These are phyloP conservation scores for Trametes punicea DNA, from an alignment of 768 basidiomycete genomes.

Conservation along the genomic window DNA sequence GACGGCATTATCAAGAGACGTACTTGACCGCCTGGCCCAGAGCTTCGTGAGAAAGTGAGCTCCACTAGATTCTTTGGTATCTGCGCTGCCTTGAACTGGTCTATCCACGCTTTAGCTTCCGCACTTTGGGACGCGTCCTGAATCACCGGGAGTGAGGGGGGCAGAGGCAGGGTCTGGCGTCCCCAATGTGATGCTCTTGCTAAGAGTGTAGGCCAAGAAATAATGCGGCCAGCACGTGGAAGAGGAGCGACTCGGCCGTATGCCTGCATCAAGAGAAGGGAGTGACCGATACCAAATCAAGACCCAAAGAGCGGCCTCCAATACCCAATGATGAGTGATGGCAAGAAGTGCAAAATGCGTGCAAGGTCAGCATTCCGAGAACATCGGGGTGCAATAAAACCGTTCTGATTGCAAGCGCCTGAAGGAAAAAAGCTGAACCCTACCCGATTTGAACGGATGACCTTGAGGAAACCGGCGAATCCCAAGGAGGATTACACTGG, in stretches of 20 bases:
- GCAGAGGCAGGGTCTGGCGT: constrained; percentile 28
- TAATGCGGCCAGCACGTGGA: neutral
- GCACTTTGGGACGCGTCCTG: constrained; percentile 24
- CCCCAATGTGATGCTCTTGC: neutral
- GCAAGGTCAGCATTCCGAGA: neutral
- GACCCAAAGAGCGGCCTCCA: too few relatives aligned
- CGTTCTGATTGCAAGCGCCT: too few relatives aligned
- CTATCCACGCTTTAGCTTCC: constrained; percentile 54
- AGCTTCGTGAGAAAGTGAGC: constrained; percentile 71
- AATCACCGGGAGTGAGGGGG: constrained; percentile 40
- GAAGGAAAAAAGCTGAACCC: constrained; percentile 23
- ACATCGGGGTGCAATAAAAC: neutral
- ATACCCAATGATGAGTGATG: neutral
- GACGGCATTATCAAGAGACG: constrained; percentile 7
- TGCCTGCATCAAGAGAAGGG: neutral
- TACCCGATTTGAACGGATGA: constrained; percentile 48
- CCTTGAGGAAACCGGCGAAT: constrained; percentile 37
- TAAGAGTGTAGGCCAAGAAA: neutral
- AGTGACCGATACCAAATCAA: too few relatives aligned
- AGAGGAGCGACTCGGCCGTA: neutral
- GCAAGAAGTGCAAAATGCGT: neutral
- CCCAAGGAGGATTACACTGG: neutral
- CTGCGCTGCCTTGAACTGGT: constrained; percentile 40
- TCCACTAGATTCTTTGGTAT: constrained; percentile 57
- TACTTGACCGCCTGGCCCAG: constrained; percentile 85